Evolutionary conservation across 2,329 filamentous ascomycete species (phyloP).

Genomic region (Verticillium isaacii): DNA sequence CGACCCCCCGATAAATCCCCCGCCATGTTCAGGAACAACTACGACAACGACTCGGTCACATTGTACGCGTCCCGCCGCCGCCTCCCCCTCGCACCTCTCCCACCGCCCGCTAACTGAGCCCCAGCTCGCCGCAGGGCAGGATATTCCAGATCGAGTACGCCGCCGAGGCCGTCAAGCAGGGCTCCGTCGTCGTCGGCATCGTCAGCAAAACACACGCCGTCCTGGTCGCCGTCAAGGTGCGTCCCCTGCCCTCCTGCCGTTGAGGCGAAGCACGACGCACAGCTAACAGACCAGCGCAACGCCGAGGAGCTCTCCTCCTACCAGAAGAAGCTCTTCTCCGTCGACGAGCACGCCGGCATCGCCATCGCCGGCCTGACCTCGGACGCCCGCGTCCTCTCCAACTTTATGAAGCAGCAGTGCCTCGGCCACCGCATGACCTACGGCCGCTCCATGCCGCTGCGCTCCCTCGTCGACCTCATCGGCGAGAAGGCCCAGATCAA

Average conservation of each 20-base stretch:
- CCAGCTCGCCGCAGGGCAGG: conserved; percentile 93
- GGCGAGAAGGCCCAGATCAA: conserved; percentile 96
- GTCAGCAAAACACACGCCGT: conserved; percentile 98
- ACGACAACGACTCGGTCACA: conserved; percentile 99
- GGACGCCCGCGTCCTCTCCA: conserved; percentile 96
- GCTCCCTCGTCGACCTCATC: conserved; percentile 85
- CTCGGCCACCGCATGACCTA: conserved; percentile 94
- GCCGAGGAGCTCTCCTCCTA: conserved; percentile 99
- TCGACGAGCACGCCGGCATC: conserved; percentile 93
- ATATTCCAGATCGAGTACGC: conserved; percentile 99
- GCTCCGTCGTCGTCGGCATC: conserved; percentile 93
- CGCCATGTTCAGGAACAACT: conserved; percentile 99
- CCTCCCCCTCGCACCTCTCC: background rate
- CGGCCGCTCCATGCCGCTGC: conserved; percentile 86
- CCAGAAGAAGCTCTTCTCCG: conserved; percentile 97
- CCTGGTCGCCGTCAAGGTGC: conserved; percentile 91
- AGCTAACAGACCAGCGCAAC: conserved; percentile 63
- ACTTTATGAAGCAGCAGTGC: conserved; percentile 99
- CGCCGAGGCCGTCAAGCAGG: conserved; percentile 97
- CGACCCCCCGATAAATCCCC: background rate
- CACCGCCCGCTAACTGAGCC: conserved; percentile 3
- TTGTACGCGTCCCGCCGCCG: conserved; percentile 61
- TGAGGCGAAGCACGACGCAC: too few species aligned
- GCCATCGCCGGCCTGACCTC: conserved; percentile 96
- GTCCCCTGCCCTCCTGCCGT: conserved; percentile 7